phyloP scores from a whole-genome alignment of 495 filamentous ascomycete genomes.

The Bathelium albidoporum region DNA sequence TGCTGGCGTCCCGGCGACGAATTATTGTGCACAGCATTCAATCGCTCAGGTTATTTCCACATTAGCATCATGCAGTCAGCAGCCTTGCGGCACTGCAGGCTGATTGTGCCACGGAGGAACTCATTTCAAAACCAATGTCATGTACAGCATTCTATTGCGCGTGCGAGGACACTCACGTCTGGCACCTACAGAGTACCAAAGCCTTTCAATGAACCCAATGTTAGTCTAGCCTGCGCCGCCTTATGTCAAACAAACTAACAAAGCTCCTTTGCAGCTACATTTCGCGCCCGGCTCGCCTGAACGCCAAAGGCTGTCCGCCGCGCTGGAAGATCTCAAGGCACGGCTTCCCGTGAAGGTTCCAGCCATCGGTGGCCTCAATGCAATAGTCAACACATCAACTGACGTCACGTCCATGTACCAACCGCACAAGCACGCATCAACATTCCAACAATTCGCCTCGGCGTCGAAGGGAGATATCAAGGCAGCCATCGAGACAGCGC shows the following conservation, averaged over 20 bases:
- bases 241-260: background rate
- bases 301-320: slow-evolving; percentile 1
- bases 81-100: background rate
- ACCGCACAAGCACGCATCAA: slow-evolving; percentile 1
- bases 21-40: background rate
- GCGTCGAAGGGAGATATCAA: slow-evolving; percentile 4
- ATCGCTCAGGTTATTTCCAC: background rate
- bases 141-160: background rate
- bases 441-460: slow-evolving; percentile 2
- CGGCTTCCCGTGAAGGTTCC: slow-evolving; percentile 6
- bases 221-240: background rate
- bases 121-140: background rate
- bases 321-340: slow-evolving; percentile 4
- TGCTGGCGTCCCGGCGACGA: background rate
- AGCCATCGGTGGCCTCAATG: slow-evolving; percentile 2
- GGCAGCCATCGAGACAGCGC: slow-evolving; percentile 51
- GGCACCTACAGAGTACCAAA: slow-evolving; percentile 6
- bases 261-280: slow-evolving; percentile 5
- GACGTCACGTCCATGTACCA: background rate
- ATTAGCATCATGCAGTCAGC: background rate
- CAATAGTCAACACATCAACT: slow-evolving; percentile 6
- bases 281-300: slow-evolving; percentile 6
- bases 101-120: background rate
- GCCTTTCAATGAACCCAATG: slow-evolving; percentile 10
- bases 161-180: background rate